Base-by-base conservation (phyloP, 139 green algal genomes). In the Chlorella vulgaris region DNA sequence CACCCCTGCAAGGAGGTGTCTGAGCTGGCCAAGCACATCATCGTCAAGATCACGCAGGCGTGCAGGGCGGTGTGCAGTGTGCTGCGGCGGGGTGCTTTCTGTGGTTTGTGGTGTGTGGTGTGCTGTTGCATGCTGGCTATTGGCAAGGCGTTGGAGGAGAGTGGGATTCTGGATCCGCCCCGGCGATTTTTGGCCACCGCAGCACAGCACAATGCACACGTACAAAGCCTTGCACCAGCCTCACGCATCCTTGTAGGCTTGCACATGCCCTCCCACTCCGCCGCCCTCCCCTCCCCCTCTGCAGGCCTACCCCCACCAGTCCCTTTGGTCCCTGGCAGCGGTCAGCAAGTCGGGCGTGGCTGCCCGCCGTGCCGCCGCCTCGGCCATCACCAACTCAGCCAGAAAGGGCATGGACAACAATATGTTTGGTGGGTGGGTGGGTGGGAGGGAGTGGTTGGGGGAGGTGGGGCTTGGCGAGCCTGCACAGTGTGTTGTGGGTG, bases 251-350 rank as follows among this genome's bases (percentile, higher is more conserved):
- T 31, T n/a, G n/a, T 31, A 65, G 5, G 18, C 22, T 21, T 65
- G 5, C 55, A 15, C n/a, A 8, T 65, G 55, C 55, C 55, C 62
- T n/a, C n/a, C n/a, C n/a, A n/a, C n/a, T n/a, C n/a, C n/a, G n/a
- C n/a, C n/a, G n/a, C n/a, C n/a, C n/a, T n/a, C n/a, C n/a, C n/a
- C n/a, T n/a, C n/a, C n/a, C n/a, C n/a, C n/a, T n/a, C n/a, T n/a
- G 53, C 74, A 80, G 55, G 55, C 55, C 53, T 80, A 69, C 74
- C 74, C 74, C 1, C 74, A 79, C 26, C 95, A 98, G 84, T 85
- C 88, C 21, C 83, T 98, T 51, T 98, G 95, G 96, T 73, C 83
- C 3, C 79, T 97, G 68, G 92, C 90, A 3, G 83, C 88, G 3
- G 92, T 98, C 15, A 78, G 58, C 75, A 96, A 96, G 88, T 94